A percentile compares a stretch with the other conserved stretches of the same genome.
These are phyloP conservation scores for Colletotrichum higginsianum DNA, from an alignment of 2,329 filamentous ascomycete species.

Conservation along the genomic window DNA sequence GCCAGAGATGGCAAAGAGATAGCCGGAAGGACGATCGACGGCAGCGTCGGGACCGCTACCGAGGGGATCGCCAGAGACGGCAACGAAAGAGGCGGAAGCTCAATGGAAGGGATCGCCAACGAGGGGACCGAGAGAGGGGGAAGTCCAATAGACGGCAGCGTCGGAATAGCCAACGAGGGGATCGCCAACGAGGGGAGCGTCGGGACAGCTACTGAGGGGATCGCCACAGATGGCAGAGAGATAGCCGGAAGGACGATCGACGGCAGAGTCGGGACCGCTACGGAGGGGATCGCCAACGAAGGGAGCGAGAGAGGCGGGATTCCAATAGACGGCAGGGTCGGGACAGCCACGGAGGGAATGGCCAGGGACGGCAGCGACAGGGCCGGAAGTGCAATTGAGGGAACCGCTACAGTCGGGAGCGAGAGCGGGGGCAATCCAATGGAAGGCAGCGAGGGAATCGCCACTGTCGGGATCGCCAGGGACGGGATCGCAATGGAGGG, in stretches of 20 bases:
- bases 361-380: not conserved
- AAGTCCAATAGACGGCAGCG: not conserved
- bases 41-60: not conserved
- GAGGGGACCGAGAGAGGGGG: not conserved
- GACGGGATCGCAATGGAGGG: not conserved
- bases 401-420: not conserved
- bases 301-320: not conserved
- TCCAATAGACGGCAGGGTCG: not conserved
- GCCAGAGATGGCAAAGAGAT: not conserved
- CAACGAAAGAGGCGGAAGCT: not conserved
- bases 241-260: not conserved
- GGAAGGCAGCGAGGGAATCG: not conserved
- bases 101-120: not conserved
- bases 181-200: not conserved
- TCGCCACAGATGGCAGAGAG: not conserved
- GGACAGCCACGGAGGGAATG: not conserved
- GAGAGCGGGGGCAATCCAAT: not conserved
- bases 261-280: not conserved
- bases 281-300: not conserved
- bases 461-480: not conserved
- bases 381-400: not conserved
- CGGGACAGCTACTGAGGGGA: not conserved
- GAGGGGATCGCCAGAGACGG: not conserved
- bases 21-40: not conserved
- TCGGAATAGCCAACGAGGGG: not conserved